Evolutionary conservation across 2,329 filamentous ascomycete genomes (phyloP).

Genomic region (Clarireedia sp.): DNA sequence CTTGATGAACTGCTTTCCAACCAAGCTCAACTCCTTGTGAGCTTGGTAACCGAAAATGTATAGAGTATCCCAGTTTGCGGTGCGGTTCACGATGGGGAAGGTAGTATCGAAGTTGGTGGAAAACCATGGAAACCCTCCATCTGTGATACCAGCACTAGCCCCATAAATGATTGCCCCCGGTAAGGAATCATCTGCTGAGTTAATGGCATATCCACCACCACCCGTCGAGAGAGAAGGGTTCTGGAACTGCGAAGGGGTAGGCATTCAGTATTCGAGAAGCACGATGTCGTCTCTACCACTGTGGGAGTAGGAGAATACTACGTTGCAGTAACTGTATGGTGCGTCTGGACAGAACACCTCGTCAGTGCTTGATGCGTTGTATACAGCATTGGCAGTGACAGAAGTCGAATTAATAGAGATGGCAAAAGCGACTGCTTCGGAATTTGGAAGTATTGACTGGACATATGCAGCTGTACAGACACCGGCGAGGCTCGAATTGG

Average conservation of each 20-base stretch:
- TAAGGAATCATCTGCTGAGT: conserved; percentile 28
- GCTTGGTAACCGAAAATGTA: conserved; percentile 35
- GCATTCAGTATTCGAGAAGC: too few species aligned
- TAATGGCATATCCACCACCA: conserved; percentile 39
- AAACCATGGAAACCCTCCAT: conserved; percentile 41
- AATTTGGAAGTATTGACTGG: too few species aligned
- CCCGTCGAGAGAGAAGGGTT: conserved; percentile 39
- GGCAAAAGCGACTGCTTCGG: too few species aligned
- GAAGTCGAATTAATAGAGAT: too few species aligned
- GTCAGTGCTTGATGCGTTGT: too few species aligned
- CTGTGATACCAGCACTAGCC: conserved; percentile 39
- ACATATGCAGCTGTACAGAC: too few species aligned
- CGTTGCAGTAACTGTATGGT: too few species aligned
- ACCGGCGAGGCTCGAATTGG: conserved; percentile 24
- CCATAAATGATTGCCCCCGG: conserved; percentile 38
- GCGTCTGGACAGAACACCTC: too few species aligned
- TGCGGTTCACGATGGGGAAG: conserved; percentile 34
- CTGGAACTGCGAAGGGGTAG: conserved; percentile 14
- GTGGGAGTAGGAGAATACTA: too few species aligned
- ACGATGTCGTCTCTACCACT: too few species aligned
- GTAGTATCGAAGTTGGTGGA: conserved; percentile 32
- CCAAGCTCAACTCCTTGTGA: conserved; percentile 30
- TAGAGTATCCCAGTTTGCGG: conserved; percentile 30
- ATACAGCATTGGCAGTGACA: too few species aligned
- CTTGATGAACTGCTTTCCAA: conserved; percentile 38